A percentile compares a stretch with the other conserved stretches of the same genome.
These are phyloP conservation scores for Phytophthora syringae DNA, from an alignment of 352 stramenopile genomes.

Conservation along the genomic window DNA sequence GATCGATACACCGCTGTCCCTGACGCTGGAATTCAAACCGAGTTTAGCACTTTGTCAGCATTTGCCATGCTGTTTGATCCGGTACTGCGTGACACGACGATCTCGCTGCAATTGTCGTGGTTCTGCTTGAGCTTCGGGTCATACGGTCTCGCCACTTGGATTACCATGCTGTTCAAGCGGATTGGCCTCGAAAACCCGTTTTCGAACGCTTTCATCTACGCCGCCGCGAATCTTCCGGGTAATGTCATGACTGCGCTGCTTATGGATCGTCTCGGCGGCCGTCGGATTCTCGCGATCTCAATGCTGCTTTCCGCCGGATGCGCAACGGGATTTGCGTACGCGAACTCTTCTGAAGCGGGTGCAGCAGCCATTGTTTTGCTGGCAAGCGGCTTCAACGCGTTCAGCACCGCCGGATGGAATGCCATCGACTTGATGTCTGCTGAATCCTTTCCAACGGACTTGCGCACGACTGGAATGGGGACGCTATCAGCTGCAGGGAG, in stretches of 20 bases:
- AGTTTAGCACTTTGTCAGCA: conserved; percentile 30
- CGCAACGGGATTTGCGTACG: conserved; percentile 79
- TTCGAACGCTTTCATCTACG: conserved; percentile 93
- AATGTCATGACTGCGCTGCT: conserved; percentile 86
- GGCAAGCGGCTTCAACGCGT: conserved; percentile 92
- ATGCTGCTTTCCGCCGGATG: conserved; percentile 77
- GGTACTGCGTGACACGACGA: conserved; percentile 63
- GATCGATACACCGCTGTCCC: conserved; percentile 14
- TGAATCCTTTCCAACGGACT: conserved; percentile 91
- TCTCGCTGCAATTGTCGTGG: conserved; percentile 69
- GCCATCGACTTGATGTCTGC: conserved; percentile 90
- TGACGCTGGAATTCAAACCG: conserved; percentile 18
- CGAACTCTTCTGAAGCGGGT: conserved; percentile 43
- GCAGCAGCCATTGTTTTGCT: conserved; percentile 75
- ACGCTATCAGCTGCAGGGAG: conserved; percentile 83
- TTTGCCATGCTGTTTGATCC: conserved; percentile 61
- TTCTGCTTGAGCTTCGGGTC: conserved; percentile 86
- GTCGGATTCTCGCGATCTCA: conserved; percentile 70
- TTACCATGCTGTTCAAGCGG: conserved; percentile 93
- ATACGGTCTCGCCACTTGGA: conserved; percentile 94
- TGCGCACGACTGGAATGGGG: conserved; percentile 92
- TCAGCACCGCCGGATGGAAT: conserved; percentile 93
- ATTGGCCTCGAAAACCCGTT: conserved; percentile 91
- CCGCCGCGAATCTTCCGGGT: conserved; percentile 89
- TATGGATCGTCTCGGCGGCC: conserved; percentile 74